These are phyloP conservation scores for Schizophyllum amplum DNA, from an alignment of 1,284 basidiomycete species.

Conservation along the genomic window DNA sequence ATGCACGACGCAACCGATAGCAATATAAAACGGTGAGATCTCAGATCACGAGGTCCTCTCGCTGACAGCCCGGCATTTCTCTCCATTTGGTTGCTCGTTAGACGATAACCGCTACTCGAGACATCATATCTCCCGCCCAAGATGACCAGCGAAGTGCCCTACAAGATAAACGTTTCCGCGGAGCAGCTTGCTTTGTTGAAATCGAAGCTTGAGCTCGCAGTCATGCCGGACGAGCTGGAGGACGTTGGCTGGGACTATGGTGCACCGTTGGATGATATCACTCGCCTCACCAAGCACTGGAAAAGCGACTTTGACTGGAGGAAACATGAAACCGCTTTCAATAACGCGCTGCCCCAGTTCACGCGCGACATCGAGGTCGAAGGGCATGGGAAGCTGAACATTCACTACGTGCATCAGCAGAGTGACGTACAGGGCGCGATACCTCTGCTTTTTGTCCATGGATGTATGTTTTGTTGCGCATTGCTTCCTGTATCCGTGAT, in stretches of 20 bases:
- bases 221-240: slow-evolving; percentile 42
- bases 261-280: slow-evolving; percentile 36
- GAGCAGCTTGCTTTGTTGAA: slow-evolving; percentile 26
- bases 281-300: slow-evolving; percentile 35
- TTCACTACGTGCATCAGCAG: slow-evolving; percentile 44
- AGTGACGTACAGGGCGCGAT: slow-evolving; percentile 35
- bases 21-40: too few species aligned
- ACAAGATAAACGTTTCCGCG: slow-evolving; percentile 34
- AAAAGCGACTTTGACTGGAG: slow-evolving; percentile 40
- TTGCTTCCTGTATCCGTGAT: not conserved
- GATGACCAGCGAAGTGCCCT: slow-evolving; percentile 22
- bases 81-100: not conserved
- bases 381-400: slow-evolving; percentile 31
- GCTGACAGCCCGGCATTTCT: not conserved
- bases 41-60: too few species aligned
- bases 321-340: slow-evolving; percentile 33
- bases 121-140: too few species aligned
- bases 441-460: slow-evolving; percentile 45
- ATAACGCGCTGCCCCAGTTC: slow-evolving; percentile 40
- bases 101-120: too few species aligned
- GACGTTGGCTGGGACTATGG: slow-evolving; percentile 39
- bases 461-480: slow-evolving; percentile 29
- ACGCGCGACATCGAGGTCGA: slow-evolving; percentile 36
- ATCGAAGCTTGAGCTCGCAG: slow-evolving; percentile 31
- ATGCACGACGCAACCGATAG: too few species aligned